Conservation (phyloP, 2,329 filamentous ascomycete genomes). For the Neofusicoccum sp. region DNA sequence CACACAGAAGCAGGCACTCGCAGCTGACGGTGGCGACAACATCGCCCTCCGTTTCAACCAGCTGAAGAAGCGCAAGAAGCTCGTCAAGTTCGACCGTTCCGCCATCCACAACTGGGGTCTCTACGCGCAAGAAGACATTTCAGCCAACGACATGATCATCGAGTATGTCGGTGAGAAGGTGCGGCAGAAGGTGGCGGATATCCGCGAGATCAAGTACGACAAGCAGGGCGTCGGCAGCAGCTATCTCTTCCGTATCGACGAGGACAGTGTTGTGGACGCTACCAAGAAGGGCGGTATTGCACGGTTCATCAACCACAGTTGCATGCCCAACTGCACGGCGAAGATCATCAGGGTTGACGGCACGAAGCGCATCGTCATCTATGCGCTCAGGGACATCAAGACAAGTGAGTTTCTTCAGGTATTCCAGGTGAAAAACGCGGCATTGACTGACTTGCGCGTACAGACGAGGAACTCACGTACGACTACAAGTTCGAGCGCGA, state of each 20-base stretch:
- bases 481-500: conserved; percentile 99
- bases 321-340: conserved; percentile 96
- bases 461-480: conserved; percentile 98
- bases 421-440: not conserved
- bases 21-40: conserved; percentile 65
- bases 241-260: conserved; percentile 97
- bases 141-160: conserved; percentile 98
- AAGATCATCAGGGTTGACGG: conserved; percentile 99
- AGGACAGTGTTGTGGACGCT: conserved; percentile 95
- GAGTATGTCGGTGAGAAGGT: conserved; percentile 99
- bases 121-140: conserved; percentile 96
- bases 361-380: conserved; percentile 98
- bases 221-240: conserved; percentile 96
- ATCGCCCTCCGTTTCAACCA: conserved; percentile 97
- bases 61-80: conserved; percentile 98
- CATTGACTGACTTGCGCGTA: not conserved
- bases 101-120: conserved; percentile 99
- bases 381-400: conserved; percentile 90
- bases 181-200: conserved; percentile 93
- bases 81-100: conserved; percentile 94
- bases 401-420: conserved; percentile 67
- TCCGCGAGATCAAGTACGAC: conserved; percentile 86
- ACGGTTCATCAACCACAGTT: conserved; percentile 97
- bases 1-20: conserved; percentile 77
- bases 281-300: conserved; percentile 98